These are phyloP conservation scores for Penicillium sp. DNA, from an alignment of 2,329 filamentous ascomycete genomes.

Conservation along the genomic window DNA sequence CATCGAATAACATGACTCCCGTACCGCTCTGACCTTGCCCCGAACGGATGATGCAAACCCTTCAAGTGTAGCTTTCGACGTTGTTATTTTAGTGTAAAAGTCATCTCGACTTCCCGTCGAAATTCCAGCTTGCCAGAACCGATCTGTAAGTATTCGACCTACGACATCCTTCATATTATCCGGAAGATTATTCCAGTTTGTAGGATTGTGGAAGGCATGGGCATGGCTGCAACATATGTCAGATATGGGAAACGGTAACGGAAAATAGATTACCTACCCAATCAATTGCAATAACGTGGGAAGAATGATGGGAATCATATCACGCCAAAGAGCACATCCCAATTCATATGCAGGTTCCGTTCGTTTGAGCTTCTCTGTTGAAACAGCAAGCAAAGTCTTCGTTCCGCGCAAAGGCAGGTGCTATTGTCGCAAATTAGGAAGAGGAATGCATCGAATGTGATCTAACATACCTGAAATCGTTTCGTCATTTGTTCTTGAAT, in stretches of 20 bases:
- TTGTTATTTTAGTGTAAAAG: slow-evolving; percentile 87
- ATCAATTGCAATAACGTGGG: slow-evolving; percentile 80
- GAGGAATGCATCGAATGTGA: slow-evolving; percentile 1
- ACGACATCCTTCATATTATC: slow-evolving; percentile 73
- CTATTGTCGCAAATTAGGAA: slow-evolving; percentile 32
- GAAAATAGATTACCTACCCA: slow-evolving; percentile 44
- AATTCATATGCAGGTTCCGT: slow-evolving; percentile 68
- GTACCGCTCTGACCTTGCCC: slow-evolving; percentile 80
- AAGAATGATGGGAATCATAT: slow-evolving; percentile 76
- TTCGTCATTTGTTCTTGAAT: slow-evolving; percentile 72
- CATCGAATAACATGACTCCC: slow-evolving; percentile 91
- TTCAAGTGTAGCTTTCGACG: slow-evolving; percentile 84
- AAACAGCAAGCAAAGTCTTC: slow-evolving; percentile 87
- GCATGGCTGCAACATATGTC: slow-evolving; percentile 60
- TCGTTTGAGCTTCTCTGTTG: slow-evolving; percentile 82
- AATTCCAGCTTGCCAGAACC: slow-evolving; percentile 98
- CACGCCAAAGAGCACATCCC: slow-evolving; percentile 78
- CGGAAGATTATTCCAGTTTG: slow-evolving; percentile 76
- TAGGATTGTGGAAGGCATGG: slow-evolving; percentile 83
- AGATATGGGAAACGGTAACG: slow-evolving; percentile 5
- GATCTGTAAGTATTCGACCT: slow-evolving; percentile 78
- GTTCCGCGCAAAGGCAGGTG: slow-evolving; percentile 77
- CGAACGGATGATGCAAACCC: slow-evolving; percentile 91
- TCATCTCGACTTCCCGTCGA: slow-evolving; percentile 94
- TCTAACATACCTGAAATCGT: slow-evolving; percentile 17